phyloP scores from a whole-genome alignment of 2,329 filamentous ascomycete genomes.

The Colletotrichum tropicale region DNA sequence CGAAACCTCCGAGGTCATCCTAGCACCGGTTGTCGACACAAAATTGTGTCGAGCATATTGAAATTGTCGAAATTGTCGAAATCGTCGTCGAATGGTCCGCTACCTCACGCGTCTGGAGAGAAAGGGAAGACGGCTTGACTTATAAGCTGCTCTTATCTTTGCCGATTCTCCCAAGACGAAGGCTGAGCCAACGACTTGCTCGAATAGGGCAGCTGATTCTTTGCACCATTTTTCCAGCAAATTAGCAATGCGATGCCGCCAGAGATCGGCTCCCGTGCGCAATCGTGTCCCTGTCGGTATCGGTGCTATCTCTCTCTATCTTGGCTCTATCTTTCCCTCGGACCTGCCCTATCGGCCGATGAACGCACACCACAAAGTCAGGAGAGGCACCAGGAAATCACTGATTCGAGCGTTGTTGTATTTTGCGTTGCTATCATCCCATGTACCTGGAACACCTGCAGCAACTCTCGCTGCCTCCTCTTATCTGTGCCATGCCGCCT shows the following conservation, averaged over 20 bases:
- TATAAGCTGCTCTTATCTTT: constrained; percentile 20
- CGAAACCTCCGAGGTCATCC: background rate
- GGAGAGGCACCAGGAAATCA: background rate
- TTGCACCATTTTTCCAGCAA: constrained; percentile 16
- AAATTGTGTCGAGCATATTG: background rate
- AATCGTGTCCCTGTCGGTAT: constrained; percentile 19
- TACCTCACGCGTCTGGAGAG: background rate
- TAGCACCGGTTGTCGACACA: background rate
- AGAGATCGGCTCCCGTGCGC: constrained; percentile 17
- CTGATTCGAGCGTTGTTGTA: background rate
- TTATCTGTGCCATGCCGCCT: background rate
- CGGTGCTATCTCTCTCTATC: constrained; percentile 9
- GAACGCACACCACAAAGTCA: background rate
- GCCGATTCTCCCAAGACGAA: background rate
- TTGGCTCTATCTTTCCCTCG: constrained; percentile 9
- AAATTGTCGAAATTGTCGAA: background rate
- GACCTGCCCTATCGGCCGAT: constrained; percentile 14
- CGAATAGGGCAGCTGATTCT: constrained; percentile 18
- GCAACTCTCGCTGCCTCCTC: background rate
- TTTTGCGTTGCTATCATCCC: background rate
- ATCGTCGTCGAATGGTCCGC: background rate
- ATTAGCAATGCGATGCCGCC: constrained; percentile 19
- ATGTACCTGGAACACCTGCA: background rate
- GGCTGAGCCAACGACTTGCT: constrained; percentile 4
- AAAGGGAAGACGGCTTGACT: background rate